phyloP scores from a whole-genome alignment of 2,329 filamentous ascomycete species.

The Fusarium siculi region DNA sequence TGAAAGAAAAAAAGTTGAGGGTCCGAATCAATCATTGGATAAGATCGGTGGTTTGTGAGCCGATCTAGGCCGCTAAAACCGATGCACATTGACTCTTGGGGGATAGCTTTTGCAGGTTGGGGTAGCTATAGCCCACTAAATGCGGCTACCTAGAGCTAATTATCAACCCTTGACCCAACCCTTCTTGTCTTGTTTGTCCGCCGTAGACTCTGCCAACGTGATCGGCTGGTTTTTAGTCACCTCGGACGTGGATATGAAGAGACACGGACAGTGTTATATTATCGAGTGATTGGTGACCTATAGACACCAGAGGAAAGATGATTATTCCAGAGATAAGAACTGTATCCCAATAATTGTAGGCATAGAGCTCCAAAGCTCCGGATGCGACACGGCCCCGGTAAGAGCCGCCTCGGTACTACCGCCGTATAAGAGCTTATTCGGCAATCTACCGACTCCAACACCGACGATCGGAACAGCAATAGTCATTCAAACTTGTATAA shows the following conservation, averaged over 20 bases:
- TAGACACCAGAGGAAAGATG: not conserved
- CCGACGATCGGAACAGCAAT: slow-evolving; percentile 13
- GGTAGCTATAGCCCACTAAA: slow-evolving; percentile 25
- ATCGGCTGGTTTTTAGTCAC: not conserved
- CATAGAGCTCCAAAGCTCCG: not conserved
- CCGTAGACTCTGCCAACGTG: not conserved
- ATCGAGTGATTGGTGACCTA: not conserved
- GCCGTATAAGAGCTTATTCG: not conserved
- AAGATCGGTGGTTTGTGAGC: slow-evolving; percentile 24
- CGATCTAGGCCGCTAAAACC: slow-evolving; percentile 40
- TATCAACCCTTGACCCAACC: not conserved
- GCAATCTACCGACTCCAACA: slow-evolving; percentile 2
- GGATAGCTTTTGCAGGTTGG: slow-evolving; percentile 20
- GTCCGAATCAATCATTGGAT: slow-evolving; percentile 1
- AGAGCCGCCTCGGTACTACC: slow-evolving; percentile 17
- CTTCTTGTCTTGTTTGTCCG: not conserved
- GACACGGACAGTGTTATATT: not conserved
- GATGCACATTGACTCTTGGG: slow-evolving; percentile 21
- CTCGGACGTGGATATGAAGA: not conserved
- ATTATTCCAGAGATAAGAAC: not conserved
- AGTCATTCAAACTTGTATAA: not conserved
- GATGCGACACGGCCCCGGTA: not conserved
- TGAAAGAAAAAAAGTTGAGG: slow-evolving; percentile 10
- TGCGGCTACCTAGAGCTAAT: slow-evolving; percentile 8
- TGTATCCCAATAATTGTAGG: not conserved